These are phyloP conservation scores for Alternaria sp. DNA, from an alignment of 2,329 filamentous ascomycete species.

Conservation along the genomic window DNA sequence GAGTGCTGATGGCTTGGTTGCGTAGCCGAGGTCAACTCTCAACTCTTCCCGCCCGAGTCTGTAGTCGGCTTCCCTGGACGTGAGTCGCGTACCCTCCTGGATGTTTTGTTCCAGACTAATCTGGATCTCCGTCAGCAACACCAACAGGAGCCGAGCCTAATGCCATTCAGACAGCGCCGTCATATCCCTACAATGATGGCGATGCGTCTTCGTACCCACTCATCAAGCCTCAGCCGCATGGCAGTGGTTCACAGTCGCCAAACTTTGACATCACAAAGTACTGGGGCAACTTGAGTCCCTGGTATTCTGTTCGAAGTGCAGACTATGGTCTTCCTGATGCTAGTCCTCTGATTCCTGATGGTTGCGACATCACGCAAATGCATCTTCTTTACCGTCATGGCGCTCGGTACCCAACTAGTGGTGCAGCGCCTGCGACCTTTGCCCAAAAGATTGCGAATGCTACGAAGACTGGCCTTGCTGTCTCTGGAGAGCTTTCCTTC, in stretches of 20 bases:
- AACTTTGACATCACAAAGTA: conserved; percentile 41
- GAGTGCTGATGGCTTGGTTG: conserved; percentile 7
- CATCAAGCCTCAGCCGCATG: conserved; percentile 33
- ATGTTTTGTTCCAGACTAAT: not conserved
- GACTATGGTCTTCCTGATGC: conserved; percentile 42
- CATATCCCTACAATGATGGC: conserved; percentile 41
- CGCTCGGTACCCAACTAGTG: conserved; percentile 41
- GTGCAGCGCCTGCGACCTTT: conserved; percentile 34
- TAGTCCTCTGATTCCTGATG: conserved; percentile 34
- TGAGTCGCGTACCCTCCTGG: not conserved
- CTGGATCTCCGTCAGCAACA: conserved; percentile 18
- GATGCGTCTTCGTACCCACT: conserved; percentile 33
- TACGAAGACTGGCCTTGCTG: conserved; percentile 32
- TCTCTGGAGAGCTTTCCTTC: conserved; percentile 40
- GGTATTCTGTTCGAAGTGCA: conserved; percentile 39
- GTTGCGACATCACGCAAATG: conserved; percentile 40
- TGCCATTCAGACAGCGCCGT: conserved; percentile 38
- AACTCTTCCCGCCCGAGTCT: conserved; percentile 38
- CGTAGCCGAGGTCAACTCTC: conserved; percentile 33
- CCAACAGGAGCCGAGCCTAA: conserved; percentile 38
- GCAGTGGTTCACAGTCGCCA: conserved; percentile 22
- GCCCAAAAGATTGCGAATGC: conserved; percentile 38
- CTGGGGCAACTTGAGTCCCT: conserved; percentile 43
- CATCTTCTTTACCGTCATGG: conserved; percentile 43
- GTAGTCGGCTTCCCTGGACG: conserved; percentile 39